These are phyloP conservation scores for Tolypocladium sp. DNA, from an alignment of 2,329 filamentous ascomycete genomes.

Conservation along the genomic window DNA sequence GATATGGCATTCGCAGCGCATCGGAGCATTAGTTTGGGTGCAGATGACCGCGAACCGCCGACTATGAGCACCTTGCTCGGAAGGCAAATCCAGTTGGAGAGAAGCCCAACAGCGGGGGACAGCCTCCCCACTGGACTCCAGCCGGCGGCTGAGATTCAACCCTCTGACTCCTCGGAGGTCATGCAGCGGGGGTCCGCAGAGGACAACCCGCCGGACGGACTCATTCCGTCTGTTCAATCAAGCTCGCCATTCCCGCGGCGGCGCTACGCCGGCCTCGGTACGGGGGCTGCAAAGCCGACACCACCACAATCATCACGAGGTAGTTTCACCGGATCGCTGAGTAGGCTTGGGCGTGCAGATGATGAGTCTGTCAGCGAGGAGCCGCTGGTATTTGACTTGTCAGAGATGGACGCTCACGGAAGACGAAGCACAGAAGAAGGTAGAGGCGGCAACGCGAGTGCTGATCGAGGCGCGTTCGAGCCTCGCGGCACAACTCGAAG, in stretches of 20 bases:
- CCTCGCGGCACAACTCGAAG: constrained; percentile 23
- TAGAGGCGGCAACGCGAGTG: constrained; percentile 28
- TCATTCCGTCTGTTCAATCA: constrained; percentile 28
- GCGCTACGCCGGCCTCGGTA: constrained; percentile 34
- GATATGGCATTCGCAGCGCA: constrained; percentile 53
- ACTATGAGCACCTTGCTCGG: constrained; percentile 56
- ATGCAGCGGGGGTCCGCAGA: constrained; percentile 34
- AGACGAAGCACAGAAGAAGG: constrained; percentile 51
- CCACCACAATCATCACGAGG: constrained; percentile 35
- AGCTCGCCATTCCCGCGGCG: constrained; percentile 37
- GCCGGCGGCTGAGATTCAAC: constrained; percentile 31
- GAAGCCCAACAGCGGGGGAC: constrained; percentile 16
- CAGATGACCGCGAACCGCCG: constrained; percentile 53
- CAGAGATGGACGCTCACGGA: constrained; percentile 54
- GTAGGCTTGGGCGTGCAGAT: constrained; percentile 29
- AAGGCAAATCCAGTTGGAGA: constrained; percentile 26
- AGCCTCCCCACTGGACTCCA: constrained; percentile 21
- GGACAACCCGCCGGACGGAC: constrained; percentile 34
- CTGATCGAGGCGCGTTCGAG: constrained; percentile 30
- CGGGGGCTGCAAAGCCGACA: constrained; percentile 24
- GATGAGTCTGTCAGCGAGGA: constrained; percentile 54
- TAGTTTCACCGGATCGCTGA: constrained; percentile 32
- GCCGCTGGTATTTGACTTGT: constrained; percentile 63
- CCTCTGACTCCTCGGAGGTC: constrained; percentile 26
- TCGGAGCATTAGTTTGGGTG: constrained; percentile 59